Percentiles rank a stretch among this genome's conserved stretches.
phyloP scores from a whole-genome alignment of 176 grass and related monocot genomes.

The Phoenix dactylifera region DNA sequence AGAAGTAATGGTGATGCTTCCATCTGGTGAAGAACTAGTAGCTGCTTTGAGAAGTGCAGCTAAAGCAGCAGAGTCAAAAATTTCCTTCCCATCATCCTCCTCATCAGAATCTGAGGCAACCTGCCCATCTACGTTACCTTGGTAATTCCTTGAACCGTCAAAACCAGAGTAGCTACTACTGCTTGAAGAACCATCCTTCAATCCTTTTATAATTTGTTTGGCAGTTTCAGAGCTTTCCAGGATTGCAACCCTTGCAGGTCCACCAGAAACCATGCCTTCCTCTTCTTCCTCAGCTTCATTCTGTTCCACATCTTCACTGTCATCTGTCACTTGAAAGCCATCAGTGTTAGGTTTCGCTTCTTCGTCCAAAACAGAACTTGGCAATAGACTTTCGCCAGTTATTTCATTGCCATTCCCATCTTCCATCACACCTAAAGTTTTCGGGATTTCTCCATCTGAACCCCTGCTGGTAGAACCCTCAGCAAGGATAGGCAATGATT shows the following conservation, averaged over 20 bases:
- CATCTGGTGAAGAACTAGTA: slow-evolving; percentile 35
- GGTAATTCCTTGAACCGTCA: slow-evolving; percentile 35
- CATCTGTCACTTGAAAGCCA: neutral
- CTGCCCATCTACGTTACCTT: slow-evolving; percentile 43
- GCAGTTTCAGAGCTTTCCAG: slow-evolving; percentile 19
- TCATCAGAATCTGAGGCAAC: slow-evolving; percentile 50
- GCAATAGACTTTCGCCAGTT: neutral
- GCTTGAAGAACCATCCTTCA: slow-evolving; percentile 26
- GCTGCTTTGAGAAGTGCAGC: slow-evolving; percentile 73
- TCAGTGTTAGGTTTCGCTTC: neutral
- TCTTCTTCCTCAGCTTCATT: slow-evolving; percentile 7
- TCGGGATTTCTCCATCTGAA: too few species aligned
- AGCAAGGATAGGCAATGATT: neutral
- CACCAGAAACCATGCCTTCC: slow-evolving; percentile 7
- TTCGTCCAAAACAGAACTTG: neutral
- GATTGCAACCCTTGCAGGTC: slow-evolving; percentile 13
- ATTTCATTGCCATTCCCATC: too few species aligned
- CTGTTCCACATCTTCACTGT: neutral
- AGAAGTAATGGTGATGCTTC: slow-evolving; percentile 34
- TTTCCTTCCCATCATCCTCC: slow-evolving; percentile 33
- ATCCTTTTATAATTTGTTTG: slow-evolving; percentile 13
- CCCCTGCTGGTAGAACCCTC: neutral
- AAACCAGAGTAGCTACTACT: slow-evolving; percentile 28
- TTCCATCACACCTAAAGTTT: too few species aligned
- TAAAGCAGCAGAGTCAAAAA: slow-evolving; percentile 53